Evolutionary conservation across 805 yeast genomes (phyloP).

Genomic region (Saccharomycopsis javanensis): DNA sequence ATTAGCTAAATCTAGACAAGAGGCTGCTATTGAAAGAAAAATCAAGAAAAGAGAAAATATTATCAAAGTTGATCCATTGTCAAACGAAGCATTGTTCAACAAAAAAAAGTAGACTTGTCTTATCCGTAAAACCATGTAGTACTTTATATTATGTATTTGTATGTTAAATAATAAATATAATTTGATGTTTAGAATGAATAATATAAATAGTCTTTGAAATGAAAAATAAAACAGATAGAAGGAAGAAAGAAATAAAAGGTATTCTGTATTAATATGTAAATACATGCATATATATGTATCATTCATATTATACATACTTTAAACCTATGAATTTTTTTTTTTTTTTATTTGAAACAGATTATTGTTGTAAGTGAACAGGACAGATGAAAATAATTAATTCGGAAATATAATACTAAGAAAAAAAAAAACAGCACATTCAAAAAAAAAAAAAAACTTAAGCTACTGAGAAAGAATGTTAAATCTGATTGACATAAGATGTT

Average conservation of each 20-base stretch:
- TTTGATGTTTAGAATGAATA: too few species aligned
- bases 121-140: too few species aligned
- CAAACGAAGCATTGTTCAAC: constrained; percentile 69
- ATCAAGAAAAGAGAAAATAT: constrained; percentile 66
- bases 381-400: not conserved
- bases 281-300: not conserved
- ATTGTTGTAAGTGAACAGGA: not conserved
- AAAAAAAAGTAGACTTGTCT: not conserved
- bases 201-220: too few species aligned
- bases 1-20: constrained; percentile 68
- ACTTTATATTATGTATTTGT: not conserved
- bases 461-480: not conserved
- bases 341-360: not conserved
- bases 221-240: too few species aligned
- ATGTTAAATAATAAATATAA: too few species aligned
- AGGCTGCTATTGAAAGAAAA: constrained; percentile 69
- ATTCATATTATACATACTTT: too few species aligned
- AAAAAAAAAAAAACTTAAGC: not conserved
- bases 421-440: not conserved
- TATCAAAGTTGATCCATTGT: constrained; percentile 70
- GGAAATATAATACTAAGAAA: not conserved
- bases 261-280: not conserved
- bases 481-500: not conserved
- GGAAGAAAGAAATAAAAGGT: too few species aligned
- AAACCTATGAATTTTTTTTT: too few species aligned